Evolutionary conservation across 2,329 filamentous ascomycete species (phyloP).

Genomic region (Sporothrix inflata): DNA sequence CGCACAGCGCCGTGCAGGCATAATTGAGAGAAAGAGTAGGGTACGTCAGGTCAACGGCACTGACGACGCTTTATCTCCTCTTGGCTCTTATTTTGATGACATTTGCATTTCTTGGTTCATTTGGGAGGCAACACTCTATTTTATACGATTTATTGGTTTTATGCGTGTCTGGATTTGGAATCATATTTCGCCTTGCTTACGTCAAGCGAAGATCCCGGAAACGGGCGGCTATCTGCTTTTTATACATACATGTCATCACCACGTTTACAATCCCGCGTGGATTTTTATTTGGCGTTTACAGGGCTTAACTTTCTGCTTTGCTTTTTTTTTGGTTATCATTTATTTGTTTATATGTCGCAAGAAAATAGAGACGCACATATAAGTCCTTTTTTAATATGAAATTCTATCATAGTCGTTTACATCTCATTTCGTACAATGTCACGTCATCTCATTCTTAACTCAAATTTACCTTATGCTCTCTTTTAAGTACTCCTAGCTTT

Average conservation of each 20-base stretch:
- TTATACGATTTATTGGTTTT: neutral
- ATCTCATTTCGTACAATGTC: neutral
- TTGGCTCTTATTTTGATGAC: neutral
- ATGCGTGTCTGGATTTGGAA: neutral
- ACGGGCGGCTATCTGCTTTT: conserved; percentile 17
- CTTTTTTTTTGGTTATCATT: neutral
- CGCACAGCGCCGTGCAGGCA: neutral
- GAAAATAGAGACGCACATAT: neutral
- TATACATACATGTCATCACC: neutral
- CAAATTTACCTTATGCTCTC: too few relatives aligned
- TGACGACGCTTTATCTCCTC: neutral
- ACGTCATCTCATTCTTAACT: neutral
- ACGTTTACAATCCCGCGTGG: neutral
- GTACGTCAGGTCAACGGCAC: conserved; percentile 1
- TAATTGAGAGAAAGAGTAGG: neutral
- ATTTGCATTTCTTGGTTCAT: neutral
- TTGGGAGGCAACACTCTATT: neutral
- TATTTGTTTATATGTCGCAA: neutral
- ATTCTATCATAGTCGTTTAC: neutral
- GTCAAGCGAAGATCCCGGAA: neutral
- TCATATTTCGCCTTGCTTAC: conserved; percentile 11
- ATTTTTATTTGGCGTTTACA: neutral
- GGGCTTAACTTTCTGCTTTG: too few relatives aligned
- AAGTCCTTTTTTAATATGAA: neutral
- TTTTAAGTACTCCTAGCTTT: too few relatives aligned